Percentiles rank a stretch among this genome's conserved stretches.
These are phyloP conservation scores for Elsinoe arachidis DNA, from an alignment of 2,329 filamentous ascomycete species.

Conservation along the genomic window DNA sequence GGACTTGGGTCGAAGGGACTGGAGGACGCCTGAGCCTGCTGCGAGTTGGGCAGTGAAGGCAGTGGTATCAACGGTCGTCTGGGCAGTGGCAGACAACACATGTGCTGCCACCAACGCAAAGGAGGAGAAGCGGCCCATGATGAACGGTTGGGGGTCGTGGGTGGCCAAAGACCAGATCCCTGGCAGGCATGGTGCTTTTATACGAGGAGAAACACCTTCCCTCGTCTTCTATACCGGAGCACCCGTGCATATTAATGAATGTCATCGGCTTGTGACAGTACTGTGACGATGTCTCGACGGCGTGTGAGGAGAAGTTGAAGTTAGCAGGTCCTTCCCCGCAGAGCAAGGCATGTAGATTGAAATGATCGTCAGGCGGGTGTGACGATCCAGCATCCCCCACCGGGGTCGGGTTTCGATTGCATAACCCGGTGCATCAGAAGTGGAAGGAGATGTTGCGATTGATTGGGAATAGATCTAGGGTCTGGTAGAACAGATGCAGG, in stretches of 20 bases:
- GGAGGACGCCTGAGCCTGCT: slow-evolving; percentile 31
- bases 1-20: slow-evolving; percentile 37
- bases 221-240: neutral
- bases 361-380: neutral
- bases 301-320: neutral
- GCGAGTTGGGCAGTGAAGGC: slow-evolving; percentile 8
- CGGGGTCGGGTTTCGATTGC: slow-evolving; percentile 1
- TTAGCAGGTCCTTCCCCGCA: neutral
- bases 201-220: neutral
- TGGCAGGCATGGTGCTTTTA: neutral
- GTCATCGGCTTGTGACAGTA: neutral
- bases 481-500: neutral
- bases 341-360: slow-evolving; percentile 8
- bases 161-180: neutral
- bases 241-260: neutral
- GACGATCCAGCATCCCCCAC: slow-evolving; percentile 9
- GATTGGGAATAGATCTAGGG: neutral
- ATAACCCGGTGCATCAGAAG: slow-evolving; percentile 1
- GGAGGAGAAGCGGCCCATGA: neutral
- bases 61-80: slow-evolving; percentile 6
- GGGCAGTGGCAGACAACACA: neutral
- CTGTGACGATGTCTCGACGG: neutral
- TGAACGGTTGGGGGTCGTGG: neutral
- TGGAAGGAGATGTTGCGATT: slow-evolving; percentile 9
- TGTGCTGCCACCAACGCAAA: neutral